Conservation (phyloP, 805 yeast species). For the Nakazawaea ernobii region DNA sequence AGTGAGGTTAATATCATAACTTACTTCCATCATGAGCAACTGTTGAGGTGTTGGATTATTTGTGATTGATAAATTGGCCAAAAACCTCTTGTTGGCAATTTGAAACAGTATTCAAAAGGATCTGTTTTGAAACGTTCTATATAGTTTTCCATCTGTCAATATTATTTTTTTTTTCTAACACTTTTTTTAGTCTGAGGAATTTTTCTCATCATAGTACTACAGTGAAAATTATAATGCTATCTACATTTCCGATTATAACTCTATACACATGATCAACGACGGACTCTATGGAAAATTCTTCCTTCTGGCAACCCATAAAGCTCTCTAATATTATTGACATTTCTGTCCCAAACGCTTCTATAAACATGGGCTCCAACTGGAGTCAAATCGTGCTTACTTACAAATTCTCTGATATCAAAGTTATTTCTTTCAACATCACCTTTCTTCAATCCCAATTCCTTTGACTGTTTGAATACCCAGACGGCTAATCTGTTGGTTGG, state of each 20-base stretch:
- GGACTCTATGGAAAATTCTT: slow-evolving; percentile 64
- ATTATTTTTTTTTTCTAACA: not conserved
- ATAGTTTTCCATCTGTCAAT: no score
- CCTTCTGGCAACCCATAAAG: slow-evolving; percentile 72
- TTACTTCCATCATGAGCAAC: not conserved
- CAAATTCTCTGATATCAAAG: slow-evolving; percentile 74
- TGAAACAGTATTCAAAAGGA: no score
- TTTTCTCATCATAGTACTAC: not conserved
- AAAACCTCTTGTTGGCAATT: no score
- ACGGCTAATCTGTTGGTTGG: slow-evolving; percentile 77
- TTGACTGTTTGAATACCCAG: slow-evolving; percentile 83
- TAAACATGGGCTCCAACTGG: slow-evolving; percentile 91
- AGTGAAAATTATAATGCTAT: not conserved
- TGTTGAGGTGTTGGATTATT: no score
- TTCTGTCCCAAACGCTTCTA: slow-evolving; percentile 80
- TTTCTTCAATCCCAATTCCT: slow-evolving; percentile 18
- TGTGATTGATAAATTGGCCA: no score
- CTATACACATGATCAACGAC: slow-evolving; percentile 22
- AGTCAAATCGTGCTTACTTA: slow-evolving; percentile 43
- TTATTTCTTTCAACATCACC: slow-evolving; percentile 31
- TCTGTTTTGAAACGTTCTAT: no score
- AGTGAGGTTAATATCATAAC: slow-evolving; percentile 12
- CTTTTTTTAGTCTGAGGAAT: not conserved
- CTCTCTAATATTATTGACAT: slow-evolving; percentile 61
- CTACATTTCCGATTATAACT: not conserved